Base-by-base conservation (phyloP, 805 yeast genomes). In the Metschnikowia matae region DNA sequence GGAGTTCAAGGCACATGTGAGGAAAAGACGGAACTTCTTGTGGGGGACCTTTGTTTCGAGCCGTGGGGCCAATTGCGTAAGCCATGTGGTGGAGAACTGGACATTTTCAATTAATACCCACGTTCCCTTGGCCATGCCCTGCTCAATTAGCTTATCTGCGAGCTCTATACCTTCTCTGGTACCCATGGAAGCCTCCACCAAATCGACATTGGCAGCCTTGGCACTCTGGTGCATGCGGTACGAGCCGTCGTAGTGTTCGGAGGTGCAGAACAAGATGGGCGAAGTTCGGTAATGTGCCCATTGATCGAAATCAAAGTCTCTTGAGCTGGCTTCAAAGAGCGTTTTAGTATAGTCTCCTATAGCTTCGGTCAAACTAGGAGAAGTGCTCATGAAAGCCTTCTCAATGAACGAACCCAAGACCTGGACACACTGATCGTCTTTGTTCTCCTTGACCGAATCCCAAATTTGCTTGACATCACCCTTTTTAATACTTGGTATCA, bases 81-180 rank as follows among this genome's bases (percentile, higher is more conserved):
- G 67, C 89, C 96, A 85, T 3, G 62, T 64, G 1, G 78, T 69
- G 0, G 94, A 81, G 75, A 86, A 77, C 52, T 92, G 96, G 11
- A 88, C 70, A 60, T 91, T 91, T 62, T 92, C 96, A 31, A 92
- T 65, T 29, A 91, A 58, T 0, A 92, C 64, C 96, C 96, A 89
- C 1, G 64, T 58, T 0, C 88, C 89, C 1, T 61, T 61, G n/a
- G 62, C 67, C 1, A 75, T 61, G 0, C 82, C 80, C 8, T 62
- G 65, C 1, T 63, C 59, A 7, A 89, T 67, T n/a, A 81, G 80
- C 45, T 70, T 67, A 20, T 78, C 79, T 0, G 92, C 91, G 38
- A 73, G 67, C 2, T 70, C 77, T 1, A 73, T 64, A 8, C 87
- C 84, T 64, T 89, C 96, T 21, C 64, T 62, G 0, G 95, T 81